Evolutionary conservation across 176 grass and related monocot genomes (phyloP).

Genomic region (Oryza coarctata): DNA sequence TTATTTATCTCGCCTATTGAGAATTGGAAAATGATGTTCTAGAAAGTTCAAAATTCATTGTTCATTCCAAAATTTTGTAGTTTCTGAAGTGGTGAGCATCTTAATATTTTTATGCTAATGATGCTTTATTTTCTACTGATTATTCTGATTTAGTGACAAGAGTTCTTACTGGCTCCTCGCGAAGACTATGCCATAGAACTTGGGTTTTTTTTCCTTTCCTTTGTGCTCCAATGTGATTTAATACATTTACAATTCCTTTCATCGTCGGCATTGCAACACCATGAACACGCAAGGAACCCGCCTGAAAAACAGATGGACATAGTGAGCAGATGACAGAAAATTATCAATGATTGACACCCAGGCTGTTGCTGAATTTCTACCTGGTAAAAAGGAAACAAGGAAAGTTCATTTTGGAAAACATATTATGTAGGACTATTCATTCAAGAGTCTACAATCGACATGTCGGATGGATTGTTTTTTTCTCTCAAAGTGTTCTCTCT

Average conservation of each 20-base stretch:
- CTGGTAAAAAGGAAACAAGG: constrained; percentile 19
- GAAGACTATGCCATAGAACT: constrained; percentile 93
- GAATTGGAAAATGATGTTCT: constrained; percentile 7
- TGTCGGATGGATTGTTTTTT: neutral
- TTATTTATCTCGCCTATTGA: constrained; percentile 10
- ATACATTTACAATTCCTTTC: constrained; percentile 89
- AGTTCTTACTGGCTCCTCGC: constrained; percentile 85
- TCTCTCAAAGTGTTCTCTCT: neutral
- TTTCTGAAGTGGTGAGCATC: neutral
- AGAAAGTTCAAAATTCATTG: neutral
- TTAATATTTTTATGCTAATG: constrained; percentile 1
- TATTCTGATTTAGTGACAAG: constrained; percentile 19
- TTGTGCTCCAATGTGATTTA: constrained; percentile 85
- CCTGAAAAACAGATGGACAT: constrained; percentile 47
- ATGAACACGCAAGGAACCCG: constrained; percentile 86
- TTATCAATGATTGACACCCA: constrained; percentile 1
- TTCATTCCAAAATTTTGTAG: neutral
- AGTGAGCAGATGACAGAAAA: neutral
- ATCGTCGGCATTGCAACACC: constrained; percentile 97
- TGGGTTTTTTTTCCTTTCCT: constrained; percentile 71
- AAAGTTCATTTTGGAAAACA: neutral
- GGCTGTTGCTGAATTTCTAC: neutral
- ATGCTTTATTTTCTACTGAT: neutral
- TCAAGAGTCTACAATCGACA: neutral
- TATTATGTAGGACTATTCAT: neutral